Conservation (phyloP, 2,329 filamentous ascomycete genomes). For the Incumbomyces lentus region DNA sequence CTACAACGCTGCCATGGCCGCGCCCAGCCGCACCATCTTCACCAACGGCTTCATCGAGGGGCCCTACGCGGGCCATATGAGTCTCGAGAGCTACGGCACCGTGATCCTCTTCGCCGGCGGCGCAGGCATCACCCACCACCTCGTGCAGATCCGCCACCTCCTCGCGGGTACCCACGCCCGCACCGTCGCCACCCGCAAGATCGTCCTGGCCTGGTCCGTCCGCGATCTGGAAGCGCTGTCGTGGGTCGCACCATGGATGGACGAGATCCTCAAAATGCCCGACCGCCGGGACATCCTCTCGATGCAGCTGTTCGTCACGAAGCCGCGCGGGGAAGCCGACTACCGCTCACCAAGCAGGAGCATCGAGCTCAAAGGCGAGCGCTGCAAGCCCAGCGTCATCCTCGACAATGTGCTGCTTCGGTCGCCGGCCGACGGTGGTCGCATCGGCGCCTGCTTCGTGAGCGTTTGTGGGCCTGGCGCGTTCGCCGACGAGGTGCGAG, state of each 20-base stretch:
- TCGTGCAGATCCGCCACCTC: constrained; percentile 50
- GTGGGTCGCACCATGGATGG: constrained; percentile 59
- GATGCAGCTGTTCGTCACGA: constrained; percentile 54
- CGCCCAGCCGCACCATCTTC: constrained; percentile 40
- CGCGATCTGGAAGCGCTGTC: constrained; percentile 50
- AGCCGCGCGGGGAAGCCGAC: constrained; percentile 45
- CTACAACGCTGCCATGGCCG: constrained; percentile 44
- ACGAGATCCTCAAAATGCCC: constrained; percentile 51
- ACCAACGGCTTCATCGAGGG: constrained; percentile 52
- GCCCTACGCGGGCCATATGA: constrained; percentile 51
- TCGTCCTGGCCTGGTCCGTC: constrained; percentile 55
- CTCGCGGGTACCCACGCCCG: constrained; percentile 42
- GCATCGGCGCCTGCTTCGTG: constrained; percentile 50
- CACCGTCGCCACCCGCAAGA: constrained; percentile 47
- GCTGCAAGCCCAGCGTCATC: constrained; percentile 46
- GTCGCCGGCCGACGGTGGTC: constrained; percentile 23
- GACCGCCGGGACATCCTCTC: constrained; percentile 48
- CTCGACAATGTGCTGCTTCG: constrained; percentile 44
- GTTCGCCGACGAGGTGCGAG: constrained; percentile 52
- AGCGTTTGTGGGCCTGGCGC: constrained; percentile 54
- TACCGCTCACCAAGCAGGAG: constrained; percentile 46
- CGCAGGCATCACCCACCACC: constrained; percentile 56
- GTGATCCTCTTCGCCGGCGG: constrained; percentile 56
- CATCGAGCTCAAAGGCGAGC: constrained; percentile 52
- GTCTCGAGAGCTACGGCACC: constrained; percentile 52